phyloP scores from a whole-genome alignment of 1,284 basidiomycete species.

The Naganishia sp. region DNA sequence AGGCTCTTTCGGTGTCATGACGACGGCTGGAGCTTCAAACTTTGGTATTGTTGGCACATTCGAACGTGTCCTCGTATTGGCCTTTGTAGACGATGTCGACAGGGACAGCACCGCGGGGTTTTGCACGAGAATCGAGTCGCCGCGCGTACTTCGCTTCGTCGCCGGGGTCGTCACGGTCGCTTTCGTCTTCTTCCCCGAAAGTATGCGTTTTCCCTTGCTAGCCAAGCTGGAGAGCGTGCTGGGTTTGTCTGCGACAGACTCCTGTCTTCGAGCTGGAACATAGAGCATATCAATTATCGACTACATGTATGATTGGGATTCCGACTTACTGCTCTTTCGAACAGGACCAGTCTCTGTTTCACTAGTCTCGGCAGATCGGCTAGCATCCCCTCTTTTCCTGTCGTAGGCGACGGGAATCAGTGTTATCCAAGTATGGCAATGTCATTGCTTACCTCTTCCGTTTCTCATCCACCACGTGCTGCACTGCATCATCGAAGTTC shows the following conservation, averaged over 20 bases:
- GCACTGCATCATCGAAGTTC: slow-evolving; percentile 34
- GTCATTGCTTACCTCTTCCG: slow-evolving; percentile 6
- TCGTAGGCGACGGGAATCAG: neutral
- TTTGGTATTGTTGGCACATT: slow-evolving; percentile 20
- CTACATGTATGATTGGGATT: neutral
- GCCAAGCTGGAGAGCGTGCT: slow-evolving; percentile 6
- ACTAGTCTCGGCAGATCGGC: slow-evolving; percentile 14
- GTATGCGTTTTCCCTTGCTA: slow-evolving; percentile 25
- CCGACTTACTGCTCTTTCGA: slow-evolving; percentile 23
- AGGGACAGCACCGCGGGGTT: neutral
- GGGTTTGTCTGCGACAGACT: neutral
- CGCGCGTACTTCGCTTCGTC: slow-evolving; percentile 15
- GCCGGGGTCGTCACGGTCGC: slow-evolving; percentile 1
- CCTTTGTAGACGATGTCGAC: slow-evolving; percentile 13
- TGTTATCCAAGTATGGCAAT: neutral
- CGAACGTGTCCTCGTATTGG: slow-evolving; percentile 6
- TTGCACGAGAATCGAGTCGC: slow-evolving; percentile 7
- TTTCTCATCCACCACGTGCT: slow-evolving; percentile 28
- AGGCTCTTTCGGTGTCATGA: slow-evolving; percentile 40
- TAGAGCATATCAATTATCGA: neutral
- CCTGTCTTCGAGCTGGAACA: slow-evolving; percentile 7
- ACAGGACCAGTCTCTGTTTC: slow-evolving; percentile 26
- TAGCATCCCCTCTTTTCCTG: slow-evolving; percentile 23
- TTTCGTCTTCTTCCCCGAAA: slow-evolving; percentile 14
- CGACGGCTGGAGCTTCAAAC: slow-evolving; percentile 48